phyloP scores from a whole-genome alignment of 306 rosid species.

The Hippophae gyantsensis region DNA sequence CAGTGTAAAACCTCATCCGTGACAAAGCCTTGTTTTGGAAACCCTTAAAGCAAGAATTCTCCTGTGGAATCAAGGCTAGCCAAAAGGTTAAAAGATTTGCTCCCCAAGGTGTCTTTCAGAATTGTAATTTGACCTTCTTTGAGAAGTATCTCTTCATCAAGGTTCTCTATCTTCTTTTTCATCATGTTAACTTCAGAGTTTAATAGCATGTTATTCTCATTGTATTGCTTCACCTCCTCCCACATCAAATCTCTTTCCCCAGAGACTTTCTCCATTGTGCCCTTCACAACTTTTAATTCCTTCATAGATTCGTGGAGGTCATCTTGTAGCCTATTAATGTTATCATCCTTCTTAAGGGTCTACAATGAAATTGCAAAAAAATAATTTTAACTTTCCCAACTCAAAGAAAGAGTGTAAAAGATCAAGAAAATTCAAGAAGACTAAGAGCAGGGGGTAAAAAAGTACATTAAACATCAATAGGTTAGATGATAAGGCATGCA shows the following conservation, averaged over 20 bases:
- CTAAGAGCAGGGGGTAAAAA: neutral
- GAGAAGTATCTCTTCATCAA: conserved; percentile 64
- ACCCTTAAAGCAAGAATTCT: conserved; percentile 42
- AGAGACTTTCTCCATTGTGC: conserved; percentile 49
- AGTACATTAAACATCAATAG: neutral
- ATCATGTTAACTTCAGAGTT: conserved; percentile 39
- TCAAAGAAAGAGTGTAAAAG: neutral
- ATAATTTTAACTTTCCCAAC: neutral
- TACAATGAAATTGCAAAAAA: conserved; percentile 14
- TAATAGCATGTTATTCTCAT: conserved; percentile 70
- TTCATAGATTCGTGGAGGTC: conserved; percentile 52
- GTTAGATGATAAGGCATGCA: too few species aligned
- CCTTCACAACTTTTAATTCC: conserved; percentile 47
- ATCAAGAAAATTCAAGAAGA: neutral
- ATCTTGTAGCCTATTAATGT: conserved; percentile 34
- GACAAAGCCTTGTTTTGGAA: conserved; percentile 14
- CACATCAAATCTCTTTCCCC: conserved; percentile 74
- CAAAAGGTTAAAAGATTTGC: conserved; percentile 55
- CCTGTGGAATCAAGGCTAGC: conserved; percentile 47
- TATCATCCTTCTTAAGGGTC: conserved; percentile 78
- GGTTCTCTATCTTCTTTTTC: conserved; percentile 57
- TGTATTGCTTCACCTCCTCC: conserved; percentile 71
- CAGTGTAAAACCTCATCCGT: conserved; percentile 24
- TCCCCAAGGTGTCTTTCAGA: conserved; percentile 59
- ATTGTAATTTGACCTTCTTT: conserved; percentile 94